Evolutionary conservation across 306 rosid species (phyloP).

Genomic region (Cucurbita moschata): DNA sequence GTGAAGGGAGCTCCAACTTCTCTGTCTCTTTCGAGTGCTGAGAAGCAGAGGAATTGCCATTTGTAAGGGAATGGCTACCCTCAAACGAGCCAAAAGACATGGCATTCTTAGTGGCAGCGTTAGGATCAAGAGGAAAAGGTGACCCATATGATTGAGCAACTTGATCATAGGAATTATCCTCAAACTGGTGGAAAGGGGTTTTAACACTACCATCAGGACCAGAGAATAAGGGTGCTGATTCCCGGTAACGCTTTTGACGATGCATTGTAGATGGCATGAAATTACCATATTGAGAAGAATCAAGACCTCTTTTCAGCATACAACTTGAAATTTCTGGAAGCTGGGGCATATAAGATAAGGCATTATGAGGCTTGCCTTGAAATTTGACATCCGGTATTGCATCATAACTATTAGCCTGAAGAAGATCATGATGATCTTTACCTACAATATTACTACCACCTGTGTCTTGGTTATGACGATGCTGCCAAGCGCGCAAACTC

Average conservation of each 20-base stretch:
- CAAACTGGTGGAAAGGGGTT: slow-evolving; percentile 32
- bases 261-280: slow-evolving; percentile 33
- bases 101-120: slow-evolving; percentile 33
- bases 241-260: slow-evolving; percentile 49
- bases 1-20: slow-evolving; percentile 99
- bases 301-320: slow-evolving; percentile 41
- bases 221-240: slow-evolving; percentile 37
- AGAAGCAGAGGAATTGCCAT: slow-evolving; percentile 93
- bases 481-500: slow-evolving; percentile 35
- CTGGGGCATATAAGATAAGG: slow-evolving; percentile 37
- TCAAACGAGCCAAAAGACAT: slow-evolving; percentile 20
- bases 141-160: slow-evolving; percentile 34
- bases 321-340: slow-evolving; percentile 31
- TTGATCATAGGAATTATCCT: slow-evolving; percentile 28
- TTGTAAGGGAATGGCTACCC: slow-evolving; percentile 73
- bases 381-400: slow-evolving; percentile 41
- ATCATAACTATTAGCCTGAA: slow-evolving; percentile 33
- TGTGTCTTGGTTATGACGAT: slow-evolving; percentile 31
- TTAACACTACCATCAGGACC: slow-evolving; percentile 28
- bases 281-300: slow-evolving; percentile 50
- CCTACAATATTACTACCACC: slow-evolving; percentile 32
- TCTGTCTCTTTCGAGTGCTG: slow-evolving; percentile 48
- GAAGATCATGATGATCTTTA: slow-evolving; percentile 27
- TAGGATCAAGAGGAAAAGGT: slow-evolving; percentile 38
- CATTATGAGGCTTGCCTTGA: slow-evolving; percentile 38